phyloP scores from a whole-genome alignment of 495 filamentous ascomycete species.

The Daldinia vernicosa region DNA sequence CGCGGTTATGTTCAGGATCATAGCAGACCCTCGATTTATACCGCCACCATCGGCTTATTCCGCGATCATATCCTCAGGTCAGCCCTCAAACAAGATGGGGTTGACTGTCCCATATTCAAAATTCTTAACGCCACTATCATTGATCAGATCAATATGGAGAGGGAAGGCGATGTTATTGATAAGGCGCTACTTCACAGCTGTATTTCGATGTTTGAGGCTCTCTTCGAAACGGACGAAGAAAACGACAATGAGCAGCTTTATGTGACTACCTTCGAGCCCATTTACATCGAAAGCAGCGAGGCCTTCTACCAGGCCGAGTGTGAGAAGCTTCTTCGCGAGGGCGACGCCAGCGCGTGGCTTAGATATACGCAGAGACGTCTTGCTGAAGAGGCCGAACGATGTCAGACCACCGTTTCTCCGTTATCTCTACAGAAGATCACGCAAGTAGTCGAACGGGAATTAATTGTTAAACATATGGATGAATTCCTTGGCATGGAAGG shows the following conservation, averaged over 20 bases:
- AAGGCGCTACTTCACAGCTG: slow-evolving; percentile 81
- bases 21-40: slow-evolving; percentile 79
- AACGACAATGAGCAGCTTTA: slow-evolving; percentile 83
- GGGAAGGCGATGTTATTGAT: slow-evolving; percentile 90
- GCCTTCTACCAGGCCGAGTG: slow-evolving; percentile 83
- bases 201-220: slow-evolving; percentile 87
- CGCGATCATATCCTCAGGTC: slow-evolving; percentile 76
- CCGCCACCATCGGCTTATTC: slow-evolving; percentile 84
- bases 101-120: slow-evolving; percentile 65
- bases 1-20: slow-evolving; percentile 78
- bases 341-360: slow-evolving; percentile 85
- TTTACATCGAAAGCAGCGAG: slow-evolving; percentile 74
- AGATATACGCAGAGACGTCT: slow-evolving; percentile 77
- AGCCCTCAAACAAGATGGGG: slow-evolving; percentile 53
- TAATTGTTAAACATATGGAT: slow-evolving; percentile 76
- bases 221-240: slow-evolving; percentile 83
- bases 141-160: slow-evolving; percentile 90
- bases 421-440: slow-evolving; percentile 78
- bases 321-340: slow-evolving; percentile 73
- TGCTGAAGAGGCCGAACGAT: slow-evolving; percentile 81
- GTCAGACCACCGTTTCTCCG: slow-evolving; percentile 75
- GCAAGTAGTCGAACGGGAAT: slow-evolving; percentile 77
- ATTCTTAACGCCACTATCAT: slow-evolving; percentile 83
- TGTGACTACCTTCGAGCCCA: slow-evolving; percentile 79
- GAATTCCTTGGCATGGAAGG: slow-evolving; percentile 86